Conservation (phyloP, 257 asterid species). For the Solanum chmielewskii region DNA sequence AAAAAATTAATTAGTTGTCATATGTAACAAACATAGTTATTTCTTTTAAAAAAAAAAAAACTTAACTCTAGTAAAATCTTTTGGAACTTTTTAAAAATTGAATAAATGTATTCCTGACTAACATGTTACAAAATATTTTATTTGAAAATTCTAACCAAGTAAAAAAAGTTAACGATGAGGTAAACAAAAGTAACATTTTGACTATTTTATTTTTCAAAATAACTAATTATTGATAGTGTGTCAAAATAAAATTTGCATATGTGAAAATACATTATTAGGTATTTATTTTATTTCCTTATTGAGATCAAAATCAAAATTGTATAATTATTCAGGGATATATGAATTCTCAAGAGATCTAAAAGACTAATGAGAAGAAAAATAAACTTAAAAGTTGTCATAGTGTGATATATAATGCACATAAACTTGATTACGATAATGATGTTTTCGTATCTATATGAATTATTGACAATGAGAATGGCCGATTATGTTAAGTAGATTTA, state of each 20-base stretch:
- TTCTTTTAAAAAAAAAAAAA: not conserved
- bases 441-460: no score
- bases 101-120: not conserved
- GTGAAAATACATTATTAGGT: not conserved
- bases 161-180: not conserved
- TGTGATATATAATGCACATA: no score
- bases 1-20: not conserved
- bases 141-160: not conserved
- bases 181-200: not conserved
- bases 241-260: not conserved
- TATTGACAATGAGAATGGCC: no score
- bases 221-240: not conserved
- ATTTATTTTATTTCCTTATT: no score
- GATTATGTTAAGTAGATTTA: no score
- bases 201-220: not conserved
- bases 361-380: no score
- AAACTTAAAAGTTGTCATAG: no score
- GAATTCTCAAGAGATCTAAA: no score
- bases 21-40: not conserved
- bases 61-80: not conserved
- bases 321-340: no score
- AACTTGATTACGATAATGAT: no score
- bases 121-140: not conserved
- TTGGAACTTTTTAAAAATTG: not conserved
- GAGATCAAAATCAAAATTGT: no score